These are phyloP conservation scores for Blastobotrys malaysiensis DNA, from an alignment of 1,139 yeast species.

Conservation along the genomic window DNA sequence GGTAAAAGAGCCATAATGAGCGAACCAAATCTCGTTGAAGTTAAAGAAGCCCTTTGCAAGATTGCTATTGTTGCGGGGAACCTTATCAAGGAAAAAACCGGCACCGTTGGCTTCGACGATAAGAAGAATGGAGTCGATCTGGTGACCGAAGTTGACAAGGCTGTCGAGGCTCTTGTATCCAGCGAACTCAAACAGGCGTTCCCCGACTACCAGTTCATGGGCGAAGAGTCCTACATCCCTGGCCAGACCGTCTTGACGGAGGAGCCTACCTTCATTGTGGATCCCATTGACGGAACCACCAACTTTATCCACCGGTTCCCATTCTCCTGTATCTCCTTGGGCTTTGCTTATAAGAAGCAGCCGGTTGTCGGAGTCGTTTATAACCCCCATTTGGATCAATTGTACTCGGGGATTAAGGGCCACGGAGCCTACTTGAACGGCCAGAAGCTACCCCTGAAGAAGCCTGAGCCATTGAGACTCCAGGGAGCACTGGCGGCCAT, in stretches of 20 bases:
- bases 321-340: slow-evolving; percentile 53
- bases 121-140: slow-evolving; percentile 54
- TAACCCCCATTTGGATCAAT: slow-evolving; percentile 47
- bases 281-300: slow-evolving; percentile 60
- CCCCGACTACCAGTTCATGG: slow-evolving; percentile 49
- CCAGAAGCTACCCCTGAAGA: slow-evolving; percentile 36
- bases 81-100: slow-evolving; percentile 41
- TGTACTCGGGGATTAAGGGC: slow-evolving; percentile 48
- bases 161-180: slow-evolving; percentile 46
- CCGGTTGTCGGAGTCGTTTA: slow-evolving; percentile 57
- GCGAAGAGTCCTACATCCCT: slow-evolving; percentile 51
- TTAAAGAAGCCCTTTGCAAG: slow-evolving; percentile 42
- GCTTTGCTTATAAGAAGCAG: slow-evolving; percentile 44
- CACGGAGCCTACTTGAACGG: slow-evolving; percentile 49
- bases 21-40: slow-evolving; percentile 25
- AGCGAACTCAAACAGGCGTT: slow-evolving; percentile 34
- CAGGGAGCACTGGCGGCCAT: slow-evolving; percentile 52
- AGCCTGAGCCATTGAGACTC: slow-evolving; percentile 36
- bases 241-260: slow-evolving; percentile 43
- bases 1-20: background rate
- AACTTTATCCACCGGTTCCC: slow-evolving; percentile 58
- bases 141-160: slow-evolving; percentile 53
- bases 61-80: slow-evolving; percentile 50
- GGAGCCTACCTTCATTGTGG: slow-evolving; percentile 55
- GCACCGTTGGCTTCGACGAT: slow-evolving; percentile 46